These are phyloP conservation scores for Fusarium ramigenum DNA, from an alignment of 2,329 filamentous ascomycete species.

Conservation along the genomic window DNA sequence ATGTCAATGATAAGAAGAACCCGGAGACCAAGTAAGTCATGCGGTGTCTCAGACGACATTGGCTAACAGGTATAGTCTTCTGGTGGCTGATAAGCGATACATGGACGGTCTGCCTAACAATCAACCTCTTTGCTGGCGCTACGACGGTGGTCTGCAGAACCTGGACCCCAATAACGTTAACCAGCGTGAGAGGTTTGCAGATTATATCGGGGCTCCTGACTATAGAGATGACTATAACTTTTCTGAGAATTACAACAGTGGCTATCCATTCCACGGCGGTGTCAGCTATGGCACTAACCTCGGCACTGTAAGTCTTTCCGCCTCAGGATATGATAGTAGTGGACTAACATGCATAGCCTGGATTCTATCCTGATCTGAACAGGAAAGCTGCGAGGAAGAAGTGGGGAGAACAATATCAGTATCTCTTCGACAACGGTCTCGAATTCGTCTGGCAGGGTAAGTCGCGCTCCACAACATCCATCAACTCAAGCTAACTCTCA, in stretches of 20 bases:
- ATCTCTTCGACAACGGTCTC: neutral
- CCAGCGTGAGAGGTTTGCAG: neutral
- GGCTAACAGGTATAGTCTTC: neutral
- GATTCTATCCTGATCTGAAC: neutral
- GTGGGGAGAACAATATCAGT: constrained; percentile 2
- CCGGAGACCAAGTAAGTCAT: neutral
- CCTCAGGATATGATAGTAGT: rapidly evolving
- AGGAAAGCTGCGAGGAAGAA: neutral
- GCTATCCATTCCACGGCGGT: neutral
- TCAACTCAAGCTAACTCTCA: neutral
- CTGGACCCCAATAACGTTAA: neutral
- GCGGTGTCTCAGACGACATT: rapidly evolving
- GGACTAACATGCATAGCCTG: neutral
- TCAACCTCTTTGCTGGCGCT: neutral
- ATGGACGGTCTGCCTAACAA: neutral
- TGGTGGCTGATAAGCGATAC: neutral
- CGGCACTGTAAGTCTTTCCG: neutral
- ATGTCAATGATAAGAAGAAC: neutral
- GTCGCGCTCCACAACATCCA: rapidly evolving
- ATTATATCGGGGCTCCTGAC: rapidly evolving
- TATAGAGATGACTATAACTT: neutral
- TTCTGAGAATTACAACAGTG: neutral
- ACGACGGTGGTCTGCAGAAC: neutral
- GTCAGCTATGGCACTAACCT: neutral
- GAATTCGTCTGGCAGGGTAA: neutral